These are phyloP conservation scores for Dactylellina parvicollis DNA, from an alignment of 2,329 filamentous ascomycete species.

Conservation along the genomic window DNA sequence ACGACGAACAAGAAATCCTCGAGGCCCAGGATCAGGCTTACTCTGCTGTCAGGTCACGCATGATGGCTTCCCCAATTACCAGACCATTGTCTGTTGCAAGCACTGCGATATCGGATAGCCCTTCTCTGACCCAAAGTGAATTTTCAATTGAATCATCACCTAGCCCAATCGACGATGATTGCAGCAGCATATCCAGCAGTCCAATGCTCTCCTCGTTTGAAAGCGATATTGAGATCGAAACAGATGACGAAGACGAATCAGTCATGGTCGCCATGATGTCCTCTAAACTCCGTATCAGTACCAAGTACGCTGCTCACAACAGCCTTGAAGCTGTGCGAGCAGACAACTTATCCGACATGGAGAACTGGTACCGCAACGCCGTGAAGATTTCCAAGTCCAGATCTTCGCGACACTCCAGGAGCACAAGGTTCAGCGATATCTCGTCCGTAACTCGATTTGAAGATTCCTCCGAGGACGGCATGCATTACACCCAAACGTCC, in stretches of 20 bases:
- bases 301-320: constrained; percentile 16
- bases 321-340: constrained; percentile 30
- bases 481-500: constrained; percentile 5
- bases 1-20: constrained; percentile 41
- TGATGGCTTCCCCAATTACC: constrained; percentile 16
- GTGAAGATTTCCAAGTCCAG: constrained; percentile 30
- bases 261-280: constrained; percentile 21
- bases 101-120: constrained; percentile 38
- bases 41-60: constrained; percentile 18
- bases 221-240: constrained; percentile 40
- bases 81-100: constrained; percentile 32
- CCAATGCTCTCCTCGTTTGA: constrained; percentile 31
- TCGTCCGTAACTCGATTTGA: constrained; percentile 30
- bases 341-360: constrained; percentile 33
- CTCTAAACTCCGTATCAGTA: constrained; percentile 20
- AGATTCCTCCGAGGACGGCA: constrained; percentile 17
- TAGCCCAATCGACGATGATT: constrained; percentile 18
- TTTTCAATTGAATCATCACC: constrained; percentile 41
- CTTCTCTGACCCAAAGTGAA: constrained; percentile 38
- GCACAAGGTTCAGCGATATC: constrained; percentile 38
- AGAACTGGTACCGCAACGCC: constrained; percentile 39
- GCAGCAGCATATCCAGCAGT: constrained; percentile 41
- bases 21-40: constrained; percentile 33
- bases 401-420: constrained; percentile 29
- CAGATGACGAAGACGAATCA: constrained; percentile 32